Percentiles rank a stretch among this genome's conserved stretches.
Evolutionary conservation across 2,329 filamentous ascomycete genomes (phyloP).

Genomic region (Aureobasidium sp.): DNA sequence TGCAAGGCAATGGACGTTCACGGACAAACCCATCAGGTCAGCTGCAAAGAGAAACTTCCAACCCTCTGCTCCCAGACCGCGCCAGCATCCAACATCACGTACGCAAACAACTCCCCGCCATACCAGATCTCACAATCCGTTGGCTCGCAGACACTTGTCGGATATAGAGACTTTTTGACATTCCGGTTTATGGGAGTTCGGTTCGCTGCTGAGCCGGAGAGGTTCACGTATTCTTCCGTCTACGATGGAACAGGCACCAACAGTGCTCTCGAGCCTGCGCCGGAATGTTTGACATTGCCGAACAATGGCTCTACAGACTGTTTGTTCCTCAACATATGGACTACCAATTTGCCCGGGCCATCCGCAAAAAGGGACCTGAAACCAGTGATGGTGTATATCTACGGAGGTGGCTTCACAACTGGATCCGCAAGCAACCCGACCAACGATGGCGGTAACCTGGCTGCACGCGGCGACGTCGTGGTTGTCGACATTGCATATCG

Average conservation of each 20-base stretch:
- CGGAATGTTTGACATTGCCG: slow-evolving; percentile 16
- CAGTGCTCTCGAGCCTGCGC: slow-evolving; percentile 14
- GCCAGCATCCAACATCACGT: slow-evolving; percentile 16
- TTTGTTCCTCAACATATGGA: slow-evolving; percentile 34
- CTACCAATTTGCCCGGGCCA: slow-evolving; percentile 24
- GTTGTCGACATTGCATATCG: slow-evolving; percentile 37
- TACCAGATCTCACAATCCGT: slow-evolving; percentile 18
- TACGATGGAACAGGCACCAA: slow-evolving; percentile 15
- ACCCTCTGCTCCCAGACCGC: slow-evolving; percentile 20
- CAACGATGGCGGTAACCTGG: slow-evolving; percentile 38
- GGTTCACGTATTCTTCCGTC: slow-evolving; percentile 17
- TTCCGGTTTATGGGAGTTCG: slow-evolving; percentile 18
- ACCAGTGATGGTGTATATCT: slow-evolving; percentile 34
- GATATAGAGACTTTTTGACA: slow-evolving; percentile 18
- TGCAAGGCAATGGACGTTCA: slow-evolving; percentile 8
- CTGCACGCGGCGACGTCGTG: slow-evolving; percentile 38
- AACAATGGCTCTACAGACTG: slow-evolving; percentile 24
- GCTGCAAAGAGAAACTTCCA: slow-evolving; percentile 14
- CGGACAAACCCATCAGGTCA: not conserved
- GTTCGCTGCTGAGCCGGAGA: slow-evolving; percentile 17
- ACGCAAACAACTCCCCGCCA: slow-evolving; percentile 15
- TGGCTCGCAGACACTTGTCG: slow-evolving; percentile 16
- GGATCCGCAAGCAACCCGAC: slow-evolving; percentile 37
- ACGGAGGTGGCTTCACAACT: slow-evolving; percentile 32
- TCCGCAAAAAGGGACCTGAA: slow-evolving; percentile 26